These are phyloP conservation scores for Russula earlei DNA, from an alignment of 768 basidiomycete species.

Conservation along the genomic window DNA sequence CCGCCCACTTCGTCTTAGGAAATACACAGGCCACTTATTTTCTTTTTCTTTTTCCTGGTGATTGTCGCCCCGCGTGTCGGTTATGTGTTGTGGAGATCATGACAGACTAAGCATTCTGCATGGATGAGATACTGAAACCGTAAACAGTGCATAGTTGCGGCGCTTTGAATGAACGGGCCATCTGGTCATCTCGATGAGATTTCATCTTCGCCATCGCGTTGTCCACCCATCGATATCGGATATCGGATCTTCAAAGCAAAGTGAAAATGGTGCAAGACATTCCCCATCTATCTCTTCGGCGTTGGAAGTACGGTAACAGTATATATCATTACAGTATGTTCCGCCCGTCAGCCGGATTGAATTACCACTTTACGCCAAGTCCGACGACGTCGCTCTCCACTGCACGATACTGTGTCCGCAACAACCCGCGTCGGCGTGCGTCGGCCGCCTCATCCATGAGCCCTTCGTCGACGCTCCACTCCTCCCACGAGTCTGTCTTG, in stretches of 20 bases:
- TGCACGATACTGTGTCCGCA: conserved; percentile 76
- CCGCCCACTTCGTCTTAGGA: conserved; percentile 10
- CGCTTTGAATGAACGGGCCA: too few species aligned
- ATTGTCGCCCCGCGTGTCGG: background rate
- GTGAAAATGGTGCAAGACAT: too few species aligned
- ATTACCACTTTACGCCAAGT: conserved; percentile 19
- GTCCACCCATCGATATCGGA: conserved; percentile 7
- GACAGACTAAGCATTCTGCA: too few species aligned
- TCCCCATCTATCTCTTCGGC: too few species aligned
- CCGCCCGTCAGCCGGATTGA: too few species aligned
- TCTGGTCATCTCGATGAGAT: background rate
- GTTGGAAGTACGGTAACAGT: too few species aligned
- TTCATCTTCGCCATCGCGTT: background rate
- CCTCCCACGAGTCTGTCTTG: conserved; percentile 18
- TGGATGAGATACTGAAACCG: background rate
- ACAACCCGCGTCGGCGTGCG: conserved; percentile 35
- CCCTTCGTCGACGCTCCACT: conserved; percentile 20
- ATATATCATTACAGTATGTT: too few species aligned
- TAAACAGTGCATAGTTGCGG: too few species aligned
- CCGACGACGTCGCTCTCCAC: conserved; percentile 82
- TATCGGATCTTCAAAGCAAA: too few species aligned
- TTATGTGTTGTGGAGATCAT: background rate
- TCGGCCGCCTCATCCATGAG: conserved; percentile 37
- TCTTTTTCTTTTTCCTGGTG: background rate
- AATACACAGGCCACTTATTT: conserved; percentile 13